A percentile compares a stretch with the other conserved stretches of the same genome.
These are phyloP conservation scores for Lojkania enalia DNA, from an alignment of 2,329 filamentous ascomycete genomes.

Conservation along the genomic window DNA sequence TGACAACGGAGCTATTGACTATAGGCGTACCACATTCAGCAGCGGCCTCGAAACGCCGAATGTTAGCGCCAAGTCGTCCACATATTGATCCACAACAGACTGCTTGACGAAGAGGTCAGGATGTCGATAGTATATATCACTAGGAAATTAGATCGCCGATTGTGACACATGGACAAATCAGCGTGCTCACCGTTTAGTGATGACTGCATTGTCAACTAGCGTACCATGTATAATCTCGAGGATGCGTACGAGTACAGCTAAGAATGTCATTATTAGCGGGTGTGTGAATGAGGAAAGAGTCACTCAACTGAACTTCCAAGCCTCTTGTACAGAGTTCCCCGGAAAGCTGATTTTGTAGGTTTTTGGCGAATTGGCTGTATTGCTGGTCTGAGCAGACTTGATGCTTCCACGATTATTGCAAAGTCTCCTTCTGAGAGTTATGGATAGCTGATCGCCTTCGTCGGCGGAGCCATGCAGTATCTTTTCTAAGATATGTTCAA, in stretches of 20 bases:
- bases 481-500: slow-evolving; percentile 59
- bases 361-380: too few species aligned
- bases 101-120: slow-evolving; percentile 72
- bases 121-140: slow-evolving; percentile 80
- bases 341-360: slow-evolving; percentile 53
- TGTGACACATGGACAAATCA: background rate
- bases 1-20: slow-evolving; percentile 27
- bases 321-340: slow-evolving; percentile 58
- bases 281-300: background rate
- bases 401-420: too few species aligned
- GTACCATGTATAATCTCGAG: slow-evolving; percentile 59
- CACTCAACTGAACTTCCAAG: slow-evolving; percentile 59
- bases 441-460: slow-evolving; percentile 51
- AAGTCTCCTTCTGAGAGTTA: slow-evolving; percentile 53
- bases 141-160: slow-evolving; percentile 46
- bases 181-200: slow-evolving; percentile 59
- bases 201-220: slow-evolving; percentile 50
- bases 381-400: too few species aligned
- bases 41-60: slow-evolving; percentile 65
- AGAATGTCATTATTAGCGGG: slow-evolving; percentile 15
- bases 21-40: slow-evolving; percentile 68
- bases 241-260: slow-evolving; percentile 60
- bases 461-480: slow-evolving; percentile 58
- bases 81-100: slow-evolving; percentile 67
- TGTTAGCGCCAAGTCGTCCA: slow-evolving; percentile 75